Evolutionary conservation across 495 filamentous ascomycete species (phyloP), one percentile per base, ranked within the genome.

Genomic region (Staphylotrichum longicolle): DNA sequence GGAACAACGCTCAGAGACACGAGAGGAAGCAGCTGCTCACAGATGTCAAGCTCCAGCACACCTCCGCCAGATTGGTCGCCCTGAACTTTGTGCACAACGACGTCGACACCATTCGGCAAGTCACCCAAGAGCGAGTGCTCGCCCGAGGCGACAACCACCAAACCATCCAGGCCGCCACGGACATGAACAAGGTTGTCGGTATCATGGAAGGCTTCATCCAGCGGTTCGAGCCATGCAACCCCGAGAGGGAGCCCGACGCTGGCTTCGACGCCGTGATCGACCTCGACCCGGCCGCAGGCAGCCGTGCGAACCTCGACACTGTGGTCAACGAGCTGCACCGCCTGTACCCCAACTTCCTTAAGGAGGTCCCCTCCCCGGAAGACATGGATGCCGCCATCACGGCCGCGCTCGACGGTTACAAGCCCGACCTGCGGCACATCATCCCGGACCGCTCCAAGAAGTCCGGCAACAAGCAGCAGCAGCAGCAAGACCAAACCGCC

Each of bases 201-300:
- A 98, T 99, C 68, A 98, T 99, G 94, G 88, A 96, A 63, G 91
- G 91, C 41, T 99, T 99, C 77, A 78, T 98, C 48, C 62, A 75
- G 0, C 87, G 94, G 14, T 99, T 97, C 71, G 87, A 98, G 73
- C 82, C 85, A 4, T 75, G 91, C 58, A 81, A 97, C 63, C 72
- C 73, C 2, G 77, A 82, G 32, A 75, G 68, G 20, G 67, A 72
- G 20, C 93, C 93, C 3, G 95, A 99, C 70, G 77, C 83, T 51
- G 75, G 75, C 34, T 97, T 97, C 64, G 89, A 96, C 64, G 72
- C 85, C 7, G 77, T 96, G 56, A 95, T 99, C 70, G 82, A 96
- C 66, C 84, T 99, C 0, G 88, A 97, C 65, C 87, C 90, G 11
- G 77, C 84, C 15, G 81, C 79, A 6, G 85, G 85, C 12, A 96